A percentile compares a stretch with the other conserved stretches of the same genome.
These are phyloP conservation scores for Candida smagusa DNA, from an alignment of 1,139 yeast genomes.

Conservation along the genomic window DNA sequence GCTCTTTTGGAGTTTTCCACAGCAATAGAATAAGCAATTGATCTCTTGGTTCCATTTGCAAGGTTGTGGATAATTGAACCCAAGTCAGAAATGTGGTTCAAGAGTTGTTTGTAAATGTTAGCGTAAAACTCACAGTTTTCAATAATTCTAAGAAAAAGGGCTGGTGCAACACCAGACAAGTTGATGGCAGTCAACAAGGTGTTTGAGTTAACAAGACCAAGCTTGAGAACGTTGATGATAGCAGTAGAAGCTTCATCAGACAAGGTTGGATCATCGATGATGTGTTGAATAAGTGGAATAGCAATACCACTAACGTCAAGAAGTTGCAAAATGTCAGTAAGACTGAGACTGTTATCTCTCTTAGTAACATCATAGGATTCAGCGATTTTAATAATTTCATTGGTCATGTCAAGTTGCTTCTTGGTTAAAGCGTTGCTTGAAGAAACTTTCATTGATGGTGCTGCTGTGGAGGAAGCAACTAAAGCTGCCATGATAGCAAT, in stretches of 20 bases:
- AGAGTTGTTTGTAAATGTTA: slow-evolving; percentile 38
- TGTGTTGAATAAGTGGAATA: slow-evolving; percentile 31
- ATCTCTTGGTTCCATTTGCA: slow-evolving; percentile 14
- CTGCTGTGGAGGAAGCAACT: slow-evolving; percentile 30
- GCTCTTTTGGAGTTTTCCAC: no score
- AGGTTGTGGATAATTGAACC: slow-evolving; percentile 23
- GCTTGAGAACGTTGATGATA: slow-evolving; percentile 29
- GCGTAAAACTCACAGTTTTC: slow-evolving; percentile 41
- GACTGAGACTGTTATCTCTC: slow-evolving; percentile 38
- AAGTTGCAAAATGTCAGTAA: slow-evolving; percentile 41
- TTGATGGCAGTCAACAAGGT: slow-evolving; percentile 42
- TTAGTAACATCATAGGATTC: slow-evolving; percentile 26
- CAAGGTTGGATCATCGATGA: slow-evolving; percentile 33
- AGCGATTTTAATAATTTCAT: slow-evolving; percentile 28
- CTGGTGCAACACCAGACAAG: slow-evolving; percentile 44
- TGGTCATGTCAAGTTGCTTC: slow-evolving; percentile 30
- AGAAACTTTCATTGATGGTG: slow-evolving; percentile 19
- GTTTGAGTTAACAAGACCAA: slow-evolving; percentile 31
- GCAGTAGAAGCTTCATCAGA: slow-evolving; percentile 28
- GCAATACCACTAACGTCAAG: slow-evolving; percentile 39
- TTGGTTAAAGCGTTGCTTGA: slow-evolving; percentile 19
- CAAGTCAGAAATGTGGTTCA: slow-evolving; percentile 29
- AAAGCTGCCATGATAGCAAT: slow-evolving; percentile 34
- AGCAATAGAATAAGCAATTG: no score
- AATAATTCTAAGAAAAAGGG: slow-evolving; percentile 36